Evolutionary conservation across 768 basidiomycete genomes (phyloP).

Genomic region (Dictyophora rubrovolvata): DNA sequence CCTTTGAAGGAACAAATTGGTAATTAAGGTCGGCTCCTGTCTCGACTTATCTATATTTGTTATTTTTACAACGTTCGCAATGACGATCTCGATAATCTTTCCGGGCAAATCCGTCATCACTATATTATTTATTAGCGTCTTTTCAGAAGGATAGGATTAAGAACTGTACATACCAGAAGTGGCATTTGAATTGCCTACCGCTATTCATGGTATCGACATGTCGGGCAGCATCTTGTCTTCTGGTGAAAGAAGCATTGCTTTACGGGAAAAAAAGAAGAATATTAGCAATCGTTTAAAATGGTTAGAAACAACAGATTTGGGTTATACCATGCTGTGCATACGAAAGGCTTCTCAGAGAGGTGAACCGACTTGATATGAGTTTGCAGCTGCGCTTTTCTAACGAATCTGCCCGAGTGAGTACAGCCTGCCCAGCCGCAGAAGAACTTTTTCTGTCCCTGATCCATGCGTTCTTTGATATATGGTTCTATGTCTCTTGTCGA

Average conservation of each 20-base stretch:
- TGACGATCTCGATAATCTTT: conserved; percentile 8
- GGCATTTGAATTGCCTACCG: conserved; percentile 2
- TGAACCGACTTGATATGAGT: conserved; percentile 6
- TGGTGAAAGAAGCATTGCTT: conserved; percentile 1
- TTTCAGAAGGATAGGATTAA: not conserved
- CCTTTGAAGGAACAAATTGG: no score
- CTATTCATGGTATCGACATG: conserved; percentile 5
- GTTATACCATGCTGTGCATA: not conserved
- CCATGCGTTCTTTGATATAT: not conserved
- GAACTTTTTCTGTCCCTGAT: not conserved
- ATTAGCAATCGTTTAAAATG: not conserved
- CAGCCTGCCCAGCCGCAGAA: conserved; percentile 2
- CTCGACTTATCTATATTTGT: not conserved
- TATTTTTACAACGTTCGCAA: not conserved
- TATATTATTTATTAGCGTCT: not conserved
- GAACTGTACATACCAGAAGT: conserved; percentile 1
- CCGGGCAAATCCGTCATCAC: conserved; percentile 6
- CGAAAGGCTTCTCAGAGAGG: conserved; percentile 3
- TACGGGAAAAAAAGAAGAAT: not conserved
- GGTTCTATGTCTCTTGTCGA: not conserved
- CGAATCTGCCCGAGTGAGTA: not conserved
- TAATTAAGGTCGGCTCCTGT: no score
- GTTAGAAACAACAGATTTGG: not conserved
- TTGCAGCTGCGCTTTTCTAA: conserved; percentile 1
- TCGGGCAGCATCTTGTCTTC: conserved; percentile 6